These are phyloP conservation scores for Beta lomatogona DNA, from an alignment of 179 eudicot species.

Conservation along the genomic window DNA sequence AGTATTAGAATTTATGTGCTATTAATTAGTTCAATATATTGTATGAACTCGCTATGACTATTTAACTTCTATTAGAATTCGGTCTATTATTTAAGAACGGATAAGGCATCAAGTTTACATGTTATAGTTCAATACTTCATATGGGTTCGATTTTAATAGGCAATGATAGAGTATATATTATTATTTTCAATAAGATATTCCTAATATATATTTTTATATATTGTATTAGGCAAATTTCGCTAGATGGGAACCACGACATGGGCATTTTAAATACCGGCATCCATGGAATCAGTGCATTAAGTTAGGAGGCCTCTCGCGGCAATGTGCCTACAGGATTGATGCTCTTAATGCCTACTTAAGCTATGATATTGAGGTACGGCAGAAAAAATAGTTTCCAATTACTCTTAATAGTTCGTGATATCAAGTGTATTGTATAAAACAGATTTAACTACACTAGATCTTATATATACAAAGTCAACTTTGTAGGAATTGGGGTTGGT, in stretches of 20 bases:
- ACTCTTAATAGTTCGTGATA: background rate
- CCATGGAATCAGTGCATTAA: slow-evolving; percentile 68
- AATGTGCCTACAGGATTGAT: slow-evolving; percentile 61
- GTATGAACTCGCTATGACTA: no score
- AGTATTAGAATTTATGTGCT: no score
- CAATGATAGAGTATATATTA: background rate
- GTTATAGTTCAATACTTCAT: no score
- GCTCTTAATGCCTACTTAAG: slow-evolving; percentile 44
- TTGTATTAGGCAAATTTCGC: slow-evolving; percentile 56
- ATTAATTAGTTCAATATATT: no score
- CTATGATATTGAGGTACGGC: slow-evolving; percentile 41
- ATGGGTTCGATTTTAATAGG: background rate
- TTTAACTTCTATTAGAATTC: no score
- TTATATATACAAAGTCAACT: no score
- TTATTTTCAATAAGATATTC: no score
- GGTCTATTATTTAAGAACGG: no score
- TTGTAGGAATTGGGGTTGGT: no score
- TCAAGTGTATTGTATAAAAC: no score
- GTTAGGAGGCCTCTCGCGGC: slow-evolving; percentile 45
- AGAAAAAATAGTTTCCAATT: background rate
- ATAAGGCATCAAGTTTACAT: no score
- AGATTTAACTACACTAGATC: no score
- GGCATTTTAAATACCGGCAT: slow-evolving; percentile 49
- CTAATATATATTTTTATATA: background rate
- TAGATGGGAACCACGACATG: slow-evolving; percentile 72